Percentiles rank a stretch among this genome's conserved stretches.
These are phyloP conservation scores for Plenodomus lindquistii DNA, from an alignment of 2,329 filamentous ascomycete species.

Conservation along the genomic window DNA sequence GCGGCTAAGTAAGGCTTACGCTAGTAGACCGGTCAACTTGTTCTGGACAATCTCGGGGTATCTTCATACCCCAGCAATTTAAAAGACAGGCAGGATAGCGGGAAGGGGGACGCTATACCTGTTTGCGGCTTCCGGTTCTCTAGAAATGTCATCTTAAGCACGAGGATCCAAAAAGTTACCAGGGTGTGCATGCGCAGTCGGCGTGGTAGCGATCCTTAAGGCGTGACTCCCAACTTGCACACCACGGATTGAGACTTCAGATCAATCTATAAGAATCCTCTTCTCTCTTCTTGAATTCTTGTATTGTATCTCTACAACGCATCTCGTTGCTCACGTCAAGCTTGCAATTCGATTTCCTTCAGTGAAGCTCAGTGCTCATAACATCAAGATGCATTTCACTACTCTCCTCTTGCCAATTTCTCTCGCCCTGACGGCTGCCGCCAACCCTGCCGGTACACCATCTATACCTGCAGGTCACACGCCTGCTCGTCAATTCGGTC, in stretches of 20 bases:
- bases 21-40: background rate
- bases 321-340: background rate
- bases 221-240: background rate
- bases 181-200: background rate
- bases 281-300: background rate
- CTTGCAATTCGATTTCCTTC: background rate
- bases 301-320: background rate
- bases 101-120: background rate
- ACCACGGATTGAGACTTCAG: background rate
- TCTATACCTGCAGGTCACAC: constrained; percentile 6
- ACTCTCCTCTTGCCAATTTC: constrained; percentile 5
- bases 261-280: background rate
- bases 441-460: constrained; percentile 1
- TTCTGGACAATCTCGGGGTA: background rate
- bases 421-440: constrained; percentile 1
- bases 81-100: background rate
- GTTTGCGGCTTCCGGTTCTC: background rate
- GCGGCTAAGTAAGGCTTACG: background rate
- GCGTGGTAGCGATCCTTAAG: background rate
- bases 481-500: constrained; percentile 6
- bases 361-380: background rate
- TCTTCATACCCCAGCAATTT: background rate
- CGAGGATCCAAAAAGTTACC: background rate
- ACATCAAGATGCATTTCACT: constrained; percentile 8
- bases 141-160: no score